Base-by-base conservation (phyloP, 208 protist genomes). In the Trypanosoma cruzi region DNA sequence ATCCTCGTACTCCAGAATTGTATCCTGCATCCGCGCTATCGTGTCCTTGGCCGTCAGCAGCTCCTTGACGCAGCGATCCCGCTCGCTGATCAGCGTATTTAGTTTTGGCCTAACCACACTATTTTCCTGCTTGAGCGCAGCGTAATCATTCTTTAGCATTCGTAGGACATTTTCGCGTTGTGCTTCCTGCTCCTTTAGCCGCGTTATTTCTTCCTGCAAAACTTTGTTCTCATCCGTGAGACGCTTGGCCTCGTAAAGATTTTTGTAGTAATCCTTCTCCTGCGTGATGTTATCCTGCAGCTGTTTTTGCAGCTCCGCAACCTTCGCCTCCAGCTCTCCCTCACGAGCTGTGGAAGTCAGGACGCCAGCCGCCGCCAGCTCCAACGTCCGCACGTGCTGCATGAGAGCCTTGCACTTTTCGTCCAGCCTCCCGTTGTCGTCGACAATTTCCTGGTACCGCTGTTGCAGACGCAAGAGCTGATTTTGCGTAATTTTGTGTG, bases 131-230 rank as follows among this genome's bases (percentile, higher is more conserved):
- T 80, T 74, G 26, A 88, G 84, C 14, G 81, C 77, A 0, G 77
- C 75, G 68, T 90, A 90, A 58, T 89, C 84, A 68, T 85, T 88
- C 40, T 77, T 80, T 22, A 92, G 40, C 59, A 87, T 72, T 32
- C 70, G 71, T 50, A 90, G 61, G 56, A 88, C 81, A n/a, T 69
- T 71, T 40, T 80, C 84, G 60, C 68, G 76, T 54, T 86, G 68
- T 52, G 55, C 64, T 26, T 83, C 68, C n/a, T 75, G 70, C 4
- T 79, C 76, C 18, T 66, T 74, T 42, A 77, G 20, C 11, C 29
- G 34, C 14, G 50, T 28, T 13, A 68, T 24, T 2, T 71, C 58
- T 0, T 54, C 44, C 56, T 70, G 48, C 49, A 77, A 54, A 28
- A 52, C 61, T 13, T 71, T 70, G 50, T 57, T 70, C 28, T 81